phyloP scores from a whole-genome alignment of 371 early-diverging fungal species.

The Cokeromyces recurvatus region DNA sequence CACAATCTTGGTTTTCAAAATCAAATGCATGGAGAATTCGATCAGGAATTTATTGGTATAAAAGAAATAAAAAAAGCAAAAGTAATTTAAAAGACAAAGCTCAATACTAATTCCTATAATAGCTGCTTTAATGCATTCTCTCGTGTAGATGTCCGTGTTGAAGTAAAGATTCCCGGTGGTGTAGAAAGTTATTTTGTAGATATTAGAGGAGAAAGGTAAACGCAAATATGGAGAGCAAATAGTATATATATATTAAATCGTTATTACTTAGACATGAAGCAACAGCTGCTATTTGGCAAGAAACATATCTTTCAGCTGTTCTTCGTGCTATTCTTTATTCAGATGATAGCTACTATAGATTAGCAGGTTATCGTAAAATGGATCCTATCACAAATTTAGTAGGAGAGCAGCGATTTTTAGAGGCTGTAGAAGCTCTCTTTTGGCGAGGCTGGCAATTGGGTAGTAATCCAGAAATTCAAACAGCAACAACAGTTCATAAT shows the following conservation, averaged over 20 bases:
- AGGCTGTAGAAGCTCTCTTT: constrained; percentile 78
- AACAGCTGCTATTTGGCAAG: constrained; percentile 86
- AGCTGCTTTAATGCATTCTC: constrained; percentile 96
- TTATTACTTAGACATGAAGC: constrained; percentile 53
- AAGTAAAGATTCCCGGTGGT: constrained; percentile 96
- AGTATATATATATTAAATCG: too few relatives aligned
- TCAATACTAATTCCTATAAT: background rate
- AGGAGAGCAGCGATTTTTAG: constrained; percentile 77
- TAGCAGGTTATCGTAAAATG: constrained; percentile 79
- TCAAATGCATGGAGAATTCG: constrained; percentile 65
- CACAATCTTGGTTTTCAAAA: constrained; percentile 69
- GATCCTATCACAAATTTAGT: constrained; percentile 74
- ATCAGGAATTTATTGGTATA: constrained; percentile 66
- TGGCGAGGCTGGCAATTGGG: constrained; percentile 94
- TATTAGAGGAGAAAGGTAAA: constrained; percentile 62
- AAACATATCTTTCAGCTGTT: constrained; percentile 82
- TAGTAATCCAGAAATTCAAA: constrained; percentile 88
- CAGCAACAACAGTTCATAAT: constrained; percentile 83
- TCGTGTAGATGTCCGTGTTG: constrained; percentile 94
- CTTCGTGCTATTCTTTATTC: constrained; percentile 88
- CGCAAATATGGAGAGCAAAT: too few relatives aligned
- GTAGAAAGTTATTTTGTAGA: constrained; percentile 91
- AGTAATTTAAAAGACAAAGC: too few relatives aligned
- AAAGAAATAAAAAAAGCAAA: background rate
- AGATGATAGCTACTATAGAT: constrained; percentile 65